Conservation (phyloP, 768 basidiomycete species). For the Amanita jacksonii region DNA sequence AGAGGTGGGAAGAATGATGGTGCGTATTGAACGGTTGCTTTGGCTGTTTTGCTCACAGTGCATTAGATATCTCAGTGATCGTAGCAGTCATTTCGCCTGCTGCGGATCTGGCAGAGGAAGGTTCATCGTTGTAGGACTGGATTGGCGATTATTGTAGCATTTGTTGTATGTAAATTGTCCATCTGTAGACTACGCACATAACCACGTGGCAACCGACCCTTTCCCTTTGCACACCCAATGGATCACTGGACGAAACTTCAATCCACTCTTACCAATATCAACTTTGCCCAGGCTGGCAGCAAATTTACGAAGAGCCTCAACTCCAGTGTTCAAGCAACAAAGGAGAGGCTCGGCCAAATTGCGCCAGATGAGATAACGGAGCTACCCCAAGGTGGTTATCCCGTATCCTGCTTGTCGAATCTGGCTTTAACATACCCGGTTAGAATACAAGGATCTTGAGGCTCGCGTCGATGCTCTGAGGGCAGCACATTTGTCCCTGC, state of each 20-base stretch:
- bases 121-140: background rate
- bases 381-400: conserved; percentile 56
- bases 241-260: conserved; percentile 63
- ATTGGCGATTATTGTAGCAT: background rate
- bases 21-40: conserved; percentile 19
- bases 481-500: conserved; percentile 60
- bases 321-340: conserved; percentile 78
- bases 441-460: conserved; percentile 97
- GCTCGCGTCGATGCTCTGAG: conserved; percentile 88
- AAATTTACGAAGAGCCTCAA: conserved; percentile 74
- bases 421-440: background rate
- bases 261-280: conserved; percentile 51
- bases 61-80: conserved; percentile 29
- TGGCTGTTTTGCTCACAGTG: background rate
- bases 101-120: conserved; percentile 3
- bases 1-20: conserved; percentile 83
- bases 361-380: conserved; percentile 92
- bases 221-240: conserved; percentile 24
- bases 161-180: no score
- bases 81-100: conserved; percentile 27
- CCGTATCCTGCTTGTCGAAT: background rate
- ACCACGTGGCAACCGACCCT: background rate
- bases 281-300: conserved; percentile 65
- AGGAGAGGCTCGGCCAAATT: conserved; percentile 82
- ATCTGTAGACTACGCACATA: no score